These are phyloP conservation scores for Candida peoriensis DNA, from an alignment of 805 yeast genomes.

Conservation along the genomic window DNA sequence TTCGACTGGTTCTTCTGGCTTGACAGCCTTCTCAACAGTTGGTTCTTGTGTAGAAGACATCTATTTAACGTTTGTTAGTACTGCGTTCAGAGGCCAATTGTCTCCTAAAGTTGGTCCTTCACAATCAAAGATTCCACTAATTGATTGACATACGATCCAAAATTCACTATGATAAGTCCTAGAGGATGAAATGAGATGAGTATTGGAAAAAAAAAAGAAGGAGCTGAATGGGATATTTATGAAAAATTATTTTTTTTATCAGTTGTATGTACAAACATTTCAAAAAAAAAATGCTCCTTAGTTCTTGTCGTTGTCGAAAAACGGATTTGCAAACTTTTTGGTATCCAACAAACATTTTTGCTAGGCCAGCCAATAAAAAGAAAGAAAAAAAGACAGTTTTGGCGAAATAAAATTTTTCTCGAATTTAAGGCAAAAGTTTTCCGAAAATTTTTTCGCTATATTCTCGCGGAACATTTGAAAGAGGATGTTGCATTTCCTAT, in stretches of 20 bases:
- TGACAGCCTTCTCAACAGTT: conserved; percentile 49
- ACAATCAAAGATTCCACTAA: no score
- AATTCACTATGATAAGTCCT: neutral
- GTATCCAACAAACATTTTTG: no score
- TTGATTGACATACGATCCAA: no score
- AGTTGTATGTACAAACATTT: neutral
- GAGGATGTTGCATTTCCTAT: no score
- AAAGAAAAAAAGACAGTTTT: neutral
- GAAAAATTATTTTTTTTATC: neutral
- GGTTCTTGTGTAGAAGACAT: conserved; percentile 35
- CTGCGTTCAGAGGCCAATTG: neutral
- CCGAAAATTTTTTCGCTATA: no score
- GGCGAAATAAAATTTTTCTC: neutral
- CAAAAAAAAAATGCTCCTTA: neutral
- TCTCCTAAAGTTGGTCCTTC: no score
- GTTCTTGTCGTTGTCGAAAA: neutral
- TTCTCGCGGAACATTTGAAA: no score
- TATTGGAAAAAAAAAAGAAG: neutral
- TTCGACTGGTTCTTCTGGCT: conserved; percentile 44
- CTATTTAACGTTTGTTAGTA: neutral
- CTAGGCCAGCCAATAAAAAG: no score
- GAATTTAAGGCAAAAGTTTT: no score
- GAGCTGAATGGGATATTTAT: neutral
- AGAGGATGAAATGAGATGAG: neutral
- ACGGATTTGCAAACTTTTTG: no score